Evolutionary conservation across 345 rosid genomes (phyloP).

Genomic region (Hypericum perforatum): DNA sequence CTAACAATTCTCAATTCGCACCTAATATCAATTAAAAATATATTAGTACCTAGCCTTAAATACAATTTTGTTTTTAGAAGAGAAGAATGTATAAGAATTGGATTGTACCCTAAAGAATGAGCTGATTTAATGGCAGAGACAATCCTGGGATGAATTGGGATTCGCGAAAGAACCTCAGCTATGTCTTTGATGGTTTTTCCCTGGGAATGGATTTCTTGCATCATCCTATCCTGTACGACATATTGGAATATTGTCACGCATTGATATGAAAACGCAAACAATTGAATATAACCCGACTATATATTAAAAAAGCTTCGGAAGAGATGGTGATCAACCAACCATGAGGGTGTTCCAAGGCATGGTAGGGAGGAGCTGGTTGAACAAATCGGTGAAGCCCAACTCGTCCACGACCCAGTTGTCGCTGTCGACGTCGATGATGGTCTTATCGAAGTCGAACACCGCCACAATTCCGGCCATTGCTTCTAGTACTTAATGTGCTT

Average conservation of each 20-base stretch:
- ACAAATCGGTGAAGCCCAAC: constrained; percentile 62
- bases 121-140: constrained; percentile 65
- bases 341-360: constrained; percentile 89
- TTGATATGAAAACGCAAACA: not conserved
- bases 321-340: constrained; percentile 26
- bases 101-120: constrained; percentile 56
- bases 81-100: not conserved
- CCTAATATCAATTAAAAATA: too few species aligned
- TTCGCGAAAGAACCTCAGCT: constrained; percentile 35
- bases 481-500: not conserved
- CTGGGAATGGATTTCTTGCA: constrained; percentile 54
- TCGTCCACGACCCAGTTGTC: constrained; percentile 78
- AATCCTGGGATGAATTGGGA: constrained; percentile 57
- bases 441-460: constrained; percentile 80
- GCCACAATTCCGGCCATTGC: constrained; percentile 42
- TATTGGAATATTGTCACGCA: not conserved
- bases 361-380: constrained; percentile 74
- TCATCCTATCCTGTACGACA: constrained; percentile 56
- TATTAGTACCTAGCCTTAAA: too few species aligned
- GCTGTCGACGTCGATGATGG: constrained; percentile 77
- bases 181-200: constrained; percentile 60
- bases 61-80: too few species aligned
- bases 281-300: not conserved
- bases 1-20: constrained; percentile 23
- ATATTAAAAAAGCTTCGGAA: not conserved